Evolutionary conservation across 2,329 filamentous ascomycete genomes (phyloP).

Genomic region (Zopfia rhizophila): DNA sequence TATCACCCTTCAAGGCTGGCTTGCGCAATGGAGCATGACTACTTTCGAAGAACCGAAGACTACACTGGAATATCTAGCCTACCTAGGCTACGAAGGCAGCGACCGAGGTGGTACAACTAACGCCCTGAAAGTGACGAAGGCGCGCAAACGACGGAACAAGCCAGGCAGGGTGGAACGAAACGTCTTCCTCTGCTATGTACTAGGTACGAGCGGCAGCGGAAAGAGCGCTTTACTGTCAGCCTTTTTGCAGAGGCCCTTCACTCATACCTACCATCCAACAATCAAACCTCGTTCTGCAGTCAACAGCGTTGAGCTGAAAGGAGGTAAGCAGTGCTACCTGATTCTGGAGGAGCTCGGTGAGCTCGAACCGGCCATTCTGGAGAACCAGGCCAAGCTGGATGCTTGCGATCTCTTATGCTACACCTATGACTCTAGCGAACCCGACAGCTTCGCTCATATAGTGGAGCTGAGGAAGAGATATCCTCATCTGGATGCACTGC

Average conservation of each 20-base stretch:
- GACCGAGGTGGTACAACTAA: constrained; percentile 79
- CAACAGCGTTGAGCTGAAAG: constrained; percentile 94
- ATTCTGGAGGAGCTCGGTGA: constrained; percentile 96
- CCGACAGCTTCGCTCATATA: constrained; percentile 94
- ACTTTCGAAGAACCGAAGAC: constrained; percentile 96
- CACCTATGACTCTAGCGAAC: constrained; percentile 95
- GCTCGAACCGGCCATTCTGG: constrained; percentile 91
- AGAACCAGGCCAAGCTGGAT: constrained; percentile 89
- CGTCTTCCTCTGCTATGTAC: constrained; percentile 91
- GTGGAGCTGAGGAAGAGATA: constrained; percentile 81
- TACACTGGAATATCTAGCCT: constrained; percentile 94
- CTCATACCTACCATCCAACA: constrained; percentile 85
- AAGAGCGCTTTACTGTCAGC: constrained; percentile 92
- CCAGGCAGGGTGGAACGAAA: constrained; percentile 91
- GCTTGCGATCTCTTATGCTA: constrained; percentile 95
- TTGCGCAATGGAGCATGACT: constrained; percentile 99
- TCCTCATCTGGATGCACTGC: constrained; percentile 86
- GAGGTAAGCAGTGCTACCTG: constrained; percentile 95
- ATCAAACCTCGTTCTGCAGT: constrained; percentile 95
- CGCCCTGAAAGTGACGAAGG: constrained; percentile 91
- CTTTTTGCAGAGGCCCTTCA: constrained; percentile 90
- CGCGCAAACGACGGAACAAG: constrained; percentile 83
- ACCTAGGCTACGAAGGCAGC: constrained; percentile 89
- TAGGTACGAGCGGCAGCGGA: constrained; percentile 85
- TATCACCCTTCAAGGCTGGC: constrained; percentile 96